phyloP scores from a whole-genome alignment of 1,139 yeast genomes.

The Saccharomyces uvarum region DNA sequence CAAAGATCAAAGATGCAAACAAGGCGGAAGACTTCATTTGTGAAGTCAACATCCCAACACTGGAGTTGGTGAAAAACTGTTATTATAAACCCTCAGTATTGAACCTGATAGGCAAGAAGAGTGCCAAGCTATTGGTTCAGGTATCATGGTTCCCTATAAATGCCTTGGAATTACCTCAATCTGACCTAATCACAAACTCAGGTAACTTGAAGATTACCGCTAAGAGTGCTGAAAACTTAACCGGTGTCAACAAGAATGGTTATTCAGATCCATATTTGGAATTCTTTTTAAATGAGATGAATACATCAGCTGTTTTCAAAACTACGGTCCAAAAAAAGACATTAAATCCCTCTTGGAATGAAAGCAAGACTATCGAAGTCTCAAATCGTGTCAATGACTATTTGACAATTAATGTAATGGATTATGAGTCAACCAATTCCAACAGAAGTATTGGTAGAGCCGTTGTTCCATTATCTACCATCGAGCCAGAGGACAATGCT shows the following conservation, averaged over 20 bases:
- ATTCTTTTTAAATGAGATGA: slow-evolving; percentile 54
- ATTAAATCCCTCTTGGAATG: slow-evolving; percentile 77
- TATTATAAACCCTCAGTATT: slow-evolving; percentile 51
- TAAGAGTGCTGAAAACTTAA: slow-evolving; percentile 54
- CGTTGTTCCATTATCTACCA: slow-evolving; percentile 47
- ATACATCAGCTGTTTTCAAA: slow-evolving; percentile 45
- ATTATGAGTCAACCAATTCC: slow-evolving; percentile 87
- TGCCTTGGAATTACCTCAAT: slow-evolving; percentile 53
- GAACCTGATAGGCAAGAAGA: slow-evolving; percentile 40
- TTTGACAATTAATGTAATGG: slow-evolving; percentile 52
- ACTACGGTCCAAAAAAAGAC: slow-evolving; percentile 78
- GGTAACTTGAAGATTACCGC: slow-evolving; percentile 61
- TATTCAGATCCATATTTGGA: slow-evolving; percentile 83
- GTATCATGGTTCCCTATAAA: slow-evolving; percentile 72
- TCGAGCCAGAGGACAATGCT: slow-evolving; percentile 48
- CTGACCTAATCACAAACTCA: slow-evolving; percentile 64
- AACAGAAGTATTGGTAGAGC: slow-evolving; percentile 75
- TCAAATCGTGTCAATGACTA: slow-evolving; percentile 53
- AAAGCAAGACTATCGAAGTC: slow-evolving; percentile 41
- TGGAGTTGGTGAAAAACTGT: slow-evolving; percentile 56
- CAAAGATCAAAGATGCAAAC: slow-evolving; percentile 44
- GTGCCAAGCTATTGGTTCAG: slow-evolving; percentile 47
- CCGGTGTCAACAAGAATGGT: slow-evolving; percentile 79
- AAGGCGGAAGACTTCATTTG: slow-evolving; percentile 54
- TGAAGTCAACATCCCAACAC: slow-evolving; percentile 57